Evolutionary conservation across 2,329 filamentous ascomycete species (phyloP), one percentile per base, ranked within the genome.

Genomic region (Colletotrichum limetticola): DNA sequence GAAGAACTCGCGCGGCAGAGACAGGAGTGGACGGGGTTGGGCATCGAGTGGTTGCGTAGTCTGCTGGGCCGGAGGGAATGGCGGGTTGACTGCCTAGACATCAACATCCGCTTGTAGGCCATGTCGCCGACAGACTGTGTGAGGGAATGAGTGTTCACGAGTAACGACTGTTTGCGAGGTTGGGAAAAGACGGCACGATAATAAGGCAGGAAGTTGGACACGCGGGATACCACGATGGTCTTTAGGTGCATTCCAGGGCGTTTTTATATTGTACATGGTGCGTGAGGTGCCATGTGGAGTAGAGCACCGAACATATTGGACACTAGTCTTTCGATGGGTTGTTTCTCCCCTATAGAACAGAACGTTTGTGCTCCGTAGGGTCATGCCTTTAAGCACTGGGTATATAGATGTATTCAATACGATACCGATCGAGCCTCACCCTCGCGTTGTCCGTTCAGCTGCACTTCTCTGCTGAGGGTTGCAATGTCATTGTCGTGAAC

Each of bases 11-110:
- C 85, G n/a, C 82, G 84, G 61, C 85, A 85, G 69, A 87, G 85
- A 71, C 85, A 88, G 7, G 92, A 93, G 82, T 93, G 93, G 91
- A 93, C 93, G 0, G 92, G 94, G 0, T 86, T 95, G 61, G 94
- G 94, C 0, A 86, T 96, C 69, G 95, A 97, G 82, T 98, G 95
- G 95, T 83, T 98, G 72, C 89, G 95, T 77, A 95, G 91, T 78
- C 83, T 97, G 63, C 83, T 98, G 63, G 95, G 95, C 4, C 91
- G 91, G 82, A 91, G 93, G 78, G 95, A 98, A 82, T 97, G 96
- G 94, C 90, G 93, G 77, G 90, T 99, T 75, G 95, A 96, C 70
- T 98, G 95, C 82, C 89, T 99, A 83, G 95, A 98, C 82, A 90
- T 98, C 35, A 92, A 95, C 78, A 91, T 98, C 66, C 88, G 94